Evolutionary conservation across 495 filamentous ascomycete genomes (phyloP), one percentile per base, ranked within the genome.

Genomic region (Neurospora sp.): DNA sequence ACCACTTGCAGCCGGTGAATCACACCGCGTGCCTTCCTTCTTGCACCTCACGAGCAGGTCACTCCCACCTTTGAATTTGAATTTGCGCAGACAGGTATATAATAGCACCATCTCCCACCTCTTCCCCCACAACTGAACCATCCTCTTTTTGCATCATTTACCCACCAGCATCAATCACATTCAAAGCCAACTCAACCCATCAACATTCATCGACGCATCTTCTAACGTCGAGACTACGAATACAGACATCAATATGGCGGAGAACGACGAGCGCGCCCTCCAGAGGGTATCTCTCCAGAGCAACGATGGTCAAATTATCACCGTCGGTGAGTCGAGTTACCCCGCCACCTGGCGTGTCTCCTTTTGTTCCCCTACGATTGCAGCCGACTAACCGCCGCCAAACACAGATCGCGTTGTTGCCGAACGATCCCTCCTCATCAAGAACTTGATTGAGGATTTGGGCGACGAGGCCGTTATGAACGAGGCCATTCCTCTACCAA

Each of bases 391-490:
- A 75, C 40, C 46, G 2, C 0, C 9, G 59, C 40, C 11, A 66
- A 66, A 35, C 12, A 35, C 61, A 81, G 95, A 96, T 70, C 92
- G 93, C 74, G 84, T 88, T 38, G 91, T 97, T 69, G 94, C 93
- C 68, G 94, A 97, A 85, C 92, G 94, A 69, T 97, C 94, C 8
- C 87, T 98, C 71, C 87, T 99, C 27, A 95, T 99, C 87, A 97
- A 97, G 88, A 96, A 98, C 86, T 89, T 99, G 90, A 87, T 99
- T 53, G 96, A 97, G 78, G 96, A 99, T 82, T 84, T 98, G 40
- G 94, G 93, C 72, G 89, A 89, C 22, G 85, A 85, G 11, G 86
- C 87, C n/a, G 82, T 90, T 68, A 85, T 81, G 10, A 84, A 86
- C 14, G 91, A 95, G 44, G 92, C 96, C 9, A 94, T 98, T 72